phyloP scores from a whole-genome alignment of 169 alveolate species.

The Eimeria tenella region DNA sequence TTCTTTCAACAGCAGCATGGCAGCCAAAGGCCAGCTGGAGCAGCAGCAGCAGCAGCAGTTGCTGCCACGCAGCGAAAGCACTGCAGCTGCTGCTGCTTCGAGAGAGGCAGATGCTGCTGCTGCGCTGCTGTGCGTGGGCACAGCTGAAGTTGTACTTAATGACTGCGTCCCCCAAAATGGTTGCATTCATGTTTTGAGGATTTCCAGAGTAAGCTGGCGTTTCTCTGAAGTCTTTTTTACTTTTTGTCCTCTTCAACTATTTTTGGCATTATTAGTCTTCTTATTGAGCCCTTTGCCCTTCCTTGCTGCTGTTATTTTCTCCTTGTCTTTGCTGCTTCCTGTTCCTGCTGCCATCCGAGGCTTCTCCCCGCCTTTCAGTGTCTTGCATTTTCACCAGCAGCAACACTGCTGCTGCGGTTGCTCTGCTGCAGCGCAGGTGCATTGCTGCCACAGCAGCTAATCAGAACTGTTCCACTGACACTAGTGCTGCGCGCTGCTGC shows the following conservation, averaged over 20 bases:
- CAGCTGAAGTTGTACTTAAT: slow-evolving; percentile 42
- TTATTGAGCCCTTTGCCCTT: too few species aligned
- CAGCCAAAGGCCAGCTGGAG: background rate
- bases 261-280: too few species aligned
- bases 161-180: slow-evolving; percentile 23
- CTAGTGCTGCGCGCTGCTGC: too few species aligned
- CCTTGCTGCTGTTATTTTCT: background rate
- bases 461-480: too few species aligned
- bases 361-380: background rate
- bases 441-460: too few species aligned
- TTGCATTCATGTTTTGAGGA: slow-evolving; percentile 3
- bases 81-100: background rate
- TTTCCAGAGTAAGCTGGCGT: background rate
- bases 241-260: background rate
- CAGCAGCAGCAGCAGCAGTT: too few species aligned
- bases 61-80: background rate
- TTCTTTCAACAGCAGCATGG: background rate
- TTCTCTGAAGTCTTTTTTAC: background rate
- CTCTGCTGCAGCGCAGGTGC: background rate
- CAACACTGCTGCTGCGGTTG: background rate
- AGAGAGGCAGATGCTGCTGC: background rate
- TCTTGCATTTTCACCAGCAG: background rate
- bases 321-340: background rate
- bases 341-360: background rate
- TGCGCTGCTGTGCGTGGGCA: slow-evolving; percentile 47